These are phyloP conservation scores for Heliamphora exappendiculata DNA, from an alignment of 148 eudicot species.

Conservation along the genomic window DNA sequence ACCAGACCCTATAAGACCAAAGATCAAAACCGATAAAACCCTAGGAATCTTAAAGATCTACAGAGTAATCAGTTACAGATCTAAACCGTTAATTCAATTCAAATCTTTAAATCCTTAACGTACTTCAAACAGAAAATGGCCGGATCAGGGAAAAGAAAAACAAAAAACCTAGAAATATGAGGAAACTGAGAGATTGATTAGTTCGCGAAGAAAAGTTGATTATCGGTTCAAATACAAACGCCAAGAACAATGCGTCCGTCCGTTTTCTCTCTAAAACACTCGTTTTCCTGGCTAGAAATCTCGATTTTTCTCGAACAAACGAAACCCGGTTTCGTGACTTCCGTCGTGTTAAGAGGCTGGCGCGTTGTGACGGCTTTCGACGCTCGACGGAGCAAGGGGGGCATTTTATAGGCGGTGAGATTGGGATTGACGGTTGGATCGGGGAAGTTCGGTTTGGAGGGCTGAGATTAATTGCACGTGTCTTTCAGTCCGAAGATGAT, in stretches of 20 bases:
- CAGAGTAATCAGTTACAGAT: background rate
- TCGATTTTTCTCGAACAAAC: background rate
- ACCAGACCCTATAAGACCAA: constrained; percentile 6
- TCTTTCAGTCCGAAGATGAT: too few relatives aligned
- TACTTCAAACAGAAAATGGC: background rate
- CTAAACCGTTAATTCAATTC: background rate
- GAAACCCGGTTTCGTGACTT: background rate
- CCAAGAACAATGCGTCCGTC: background rate
- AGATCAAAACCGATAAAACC: background rate
- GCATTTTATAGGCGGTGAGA: background rate
- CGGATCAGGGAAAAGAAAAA: background rate
- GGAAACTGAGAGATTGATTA: background rate
- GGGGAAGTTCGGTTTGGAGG: background rate
- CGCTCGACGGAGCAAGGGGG: too few relatives aligned
- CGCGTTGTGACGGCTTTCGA: background rate
- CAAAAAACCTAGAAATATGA: background rate
- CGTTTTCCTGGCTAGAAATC: background rate
- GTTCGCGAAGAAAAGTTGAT: background rate
- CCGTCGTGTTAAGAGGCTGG: background rate
- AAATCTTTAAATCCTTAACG: background rate
- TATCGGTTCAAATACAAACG: background rate
- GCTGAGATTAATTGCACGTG: background rate
- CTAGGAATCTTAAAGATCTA: background rate
- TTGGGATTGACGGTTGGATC: constrained; percentile 2
- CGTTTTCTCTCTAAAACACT: background rate